phyloP scores from a whole-genome alignment of 2,329 filamentous ascomycete species.

The Lecanoromycetidae sp. region DNA sequence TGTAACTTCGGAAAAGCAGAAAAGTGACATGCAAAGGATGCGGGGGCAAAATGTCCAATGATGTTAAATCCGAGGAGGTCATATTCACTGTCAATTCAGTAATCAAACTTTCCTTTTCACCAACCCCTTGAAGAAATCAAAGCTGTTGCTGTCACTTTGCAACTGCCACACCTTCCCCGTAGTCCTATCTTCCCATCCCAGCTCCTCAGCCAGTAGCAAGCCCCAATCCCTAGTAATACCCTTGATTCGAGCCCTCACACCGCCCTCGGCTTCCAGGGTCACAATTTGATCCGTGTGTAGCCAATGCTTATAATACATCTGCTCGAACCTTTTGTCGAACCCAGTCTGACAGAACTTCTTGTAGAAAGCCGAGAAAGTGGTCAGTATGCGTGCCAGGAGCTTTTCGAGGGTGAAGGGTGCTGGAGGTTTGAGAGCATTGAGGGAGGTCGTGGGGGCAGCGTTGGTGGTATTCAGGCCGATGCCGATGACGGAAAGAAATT shows the following conservation, averaged over 20 bases:
- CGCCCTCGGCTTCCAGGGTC: slow-evolving; percentile 69
- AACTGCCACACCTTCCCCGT: slow-evolving; percentile 72
- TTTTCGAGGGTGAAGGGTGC: slow-evolving; percentile 60
- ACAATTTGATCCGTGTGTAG: slow-evolving; percentile 65
- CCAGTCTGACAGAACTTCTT: slow-evolving; percentile 60
- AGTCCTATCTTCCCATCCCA: slow-evolving; percentile 56
- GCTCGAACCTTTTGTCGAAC: slow-evolving; percentile 61
- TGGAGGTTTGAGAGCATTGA: slow-evolving; percentile 53
- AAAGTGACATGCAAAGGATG: background rate
- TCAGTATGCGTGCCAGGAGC: slow-evolving; percentile 68
- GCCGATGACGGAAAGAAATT: slow-evolving; percentile 77
- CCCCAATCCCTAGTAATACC: slow-evolving; percentile 92
- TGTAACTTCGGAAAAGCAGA: no score
- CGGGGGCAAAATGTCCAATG: background rate
- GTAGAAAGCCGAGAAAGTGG: slow-evolving; percentile 67
- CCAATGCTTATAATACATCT: slow-evolving; percentile 71
- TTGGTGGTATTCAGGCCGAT: slow-evolving; percentile 81
- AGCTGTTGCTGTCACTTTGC: slow-evolving; percentile 96
- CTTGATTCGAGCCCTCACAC: slow-evolving; percentile 60
- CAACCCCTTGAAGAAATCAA: slow-evolving; percentile 89
- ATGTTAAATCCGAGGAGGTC: no score
- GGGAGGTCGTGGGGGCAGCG: slow-evolving; percentile 70
- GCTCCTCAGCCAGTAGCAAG: slow-evolving; percentile 70
- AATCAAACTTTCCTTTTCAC: slow-evolving; percentile 62
- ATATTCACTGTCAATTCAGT: background rate